Percentiles rank a stretch among this genome's conserved stretches.
Evolutionary conservation across 495 filamentous ascomycete species (phyloP).

Genomic region (Lasiosphaeriaceae sp.): DNA sequence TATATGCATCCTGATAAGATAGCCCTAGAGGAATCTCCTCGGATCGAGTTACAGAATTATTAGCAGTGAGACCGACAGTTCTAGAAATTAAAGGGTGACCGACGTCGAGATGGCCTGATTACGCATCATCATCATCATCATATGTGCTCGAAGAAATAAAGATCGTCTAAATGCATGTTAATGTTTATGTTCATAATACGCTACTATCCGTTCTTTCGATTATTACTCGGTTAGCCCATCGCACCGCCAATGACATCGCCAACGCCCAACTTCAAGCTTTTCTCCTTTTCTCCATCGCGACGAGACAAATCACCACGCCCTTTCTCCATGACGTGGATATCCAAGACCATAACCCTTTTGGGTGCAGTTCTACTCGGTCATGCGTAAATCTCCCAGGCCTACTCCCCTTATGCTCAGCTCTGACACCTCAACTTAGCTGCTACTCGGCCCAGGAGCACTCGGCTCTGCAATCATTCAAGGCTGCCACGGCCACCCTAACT

Average conservation of each 20-base stretch:
- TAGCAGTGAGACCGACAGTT: too few species aligned
- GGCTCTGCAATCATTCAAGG: slow-evolving; percentile 56
- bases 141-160: too few species aligned
- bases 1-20: too few species aligned
- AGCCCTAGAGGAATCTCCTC: too few species aligned
- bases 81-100: too few species aligned
- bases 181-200: neutral
- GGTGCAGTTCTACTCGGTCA: slow-evolving; percentile 67
- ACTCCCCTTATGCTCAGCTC: neutral
- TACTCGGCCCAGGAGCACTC: slow-evolving; percentile 87
- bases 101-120: too few species aligned
- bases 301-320: neutral
- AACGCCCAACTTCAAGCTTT: neutral
- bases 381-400: slow-evolving; percentile 51
- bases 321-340: slow-evolving; percentile 60
- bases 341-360: slow-evolving; percentile 58
- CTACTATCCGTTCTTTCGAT: neutral
- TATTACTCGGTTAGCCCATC: neutral
- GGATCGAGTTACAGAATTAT: too few species aligned
- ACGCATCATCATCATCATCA: too few species aligned
- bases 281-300: neutral
- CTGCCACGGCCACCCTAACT: slow-evolving; percentile 47
- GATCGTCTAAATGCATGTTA: too few species aligned
- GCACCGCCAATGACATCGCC: neutral
- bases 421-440: slow-evolving; percentile 47